phyloP scores from a whole-genome alignment of 306 rosid genomes.

The Delonix regia region DNA sequence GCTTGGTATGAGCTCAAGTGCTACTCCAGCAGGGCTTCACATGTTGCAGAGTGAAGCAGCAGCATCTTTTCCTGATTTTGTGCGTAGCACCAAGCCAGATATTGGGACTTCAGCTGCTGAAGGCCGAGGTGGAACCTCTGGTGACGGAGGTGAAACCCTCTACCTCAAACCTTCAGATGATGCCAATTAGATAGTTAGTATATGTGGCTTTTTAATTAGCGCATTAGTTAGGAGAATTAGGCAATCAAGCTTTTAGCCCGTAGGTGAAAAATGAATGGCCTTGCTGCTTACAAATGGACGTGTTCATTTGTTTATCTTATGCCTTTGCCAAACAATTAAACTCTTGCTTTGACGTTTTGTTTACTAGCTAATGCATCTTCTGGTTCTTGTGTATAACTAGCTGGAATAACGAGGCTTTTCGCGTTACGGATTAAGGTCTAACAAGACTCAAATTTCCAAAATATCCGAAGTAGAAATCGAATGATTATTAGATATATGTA shows the following conservation, averaged over 20 bases:
- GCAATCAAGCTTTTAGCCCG: constrained; percentile 37
- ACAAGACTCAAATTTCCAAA: no score
- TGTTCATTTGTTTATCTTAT: constrained; percentile 35
- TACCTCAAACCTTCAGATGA: constrained; percentile 78
- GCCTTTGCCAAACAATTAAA: constrained; percentile 33
- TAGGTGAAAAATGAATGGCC: constrained; percentile 28
- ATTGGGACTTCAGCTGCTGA: not conserved
- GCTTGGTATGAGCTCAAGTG: not conserved
- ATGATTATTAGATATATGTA: no score
- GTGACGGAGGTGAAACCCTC: constrained; percentile 80
- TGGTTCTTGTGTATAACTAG: constrained; percentile 17
- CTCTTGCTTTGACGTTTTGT: constrained; percentile 28
- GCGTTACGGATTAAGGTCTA: not conserved
- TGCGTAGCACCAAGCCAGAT: not conserved
- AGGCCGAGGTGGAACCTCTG: constrained; percentile 7
- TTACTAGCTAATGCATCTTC: constrained; percentile 36
- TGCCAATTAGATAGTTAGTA: constrained; percentile 44
- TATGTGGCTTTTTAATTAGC: not conserved
- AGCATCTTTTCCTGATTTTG: not conserved
- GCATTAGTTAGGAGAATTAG: constrained; percentile 39
- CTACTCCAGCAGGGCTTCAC: not conserved
- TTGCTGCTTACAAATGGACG: constrained; percentile 29
- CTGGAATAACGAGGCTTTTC: not conserved
- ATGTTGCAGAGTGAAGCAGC: not conserved
- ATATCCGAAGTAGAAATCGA: not conserved